phyloP scores from a whole-genome alignment of 2,329 filamentous ascomycete species.

The Talaromyces atroroseus region DNA sequence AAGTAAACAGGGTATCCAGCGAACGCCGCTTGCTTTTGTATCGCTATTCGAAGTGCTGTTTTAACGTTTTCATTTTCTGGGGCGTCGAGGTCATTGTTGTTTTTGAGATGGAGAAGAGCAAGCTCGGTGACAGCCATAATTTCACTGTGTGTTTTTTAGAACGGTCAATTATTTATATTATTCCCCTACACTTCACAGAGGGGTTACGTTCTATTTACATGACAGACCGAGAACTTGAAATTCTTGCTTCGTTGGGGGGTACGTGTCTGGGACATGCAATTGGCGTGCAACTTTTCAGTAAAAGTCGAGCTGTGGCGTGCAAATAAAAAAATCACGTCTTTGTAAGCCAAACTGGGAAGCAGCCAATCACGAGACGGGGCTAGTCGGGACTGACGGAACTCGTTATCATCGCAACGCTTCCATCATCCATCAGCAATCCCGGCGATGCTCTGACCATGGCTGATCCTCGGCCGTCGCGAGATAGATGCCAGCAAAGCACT shows the following conservation, averaged over 20 bases:
- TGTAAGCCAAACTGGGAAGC: too few species aligned
- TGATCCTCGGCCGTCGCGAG: not conserved
- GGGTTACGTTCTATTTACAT: too few species aligned
- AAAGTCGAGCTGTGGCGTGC: too few species aligned
- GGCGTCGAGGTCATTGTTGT: slow-evolving; percentile 16
- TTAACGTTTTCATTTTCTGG: slow-evolving; percentile 20
- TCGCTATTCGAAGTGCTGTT: slow-evolving; percentile 32
- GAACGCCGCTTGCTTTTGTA: slow-evolving; percentile 32
- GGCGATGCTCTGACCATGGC: not conserved
- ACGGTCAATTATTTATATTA: too few species aligned
- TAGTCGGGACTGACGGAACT: too few species aligned
- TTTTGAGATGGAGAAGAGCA: slow-evolving; percentile 36
- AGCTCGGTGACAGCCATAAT: slow-evolving; percentile 37
- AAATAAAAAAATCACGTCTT: too few species aligned
- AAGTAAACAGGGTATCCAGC: slow-evolving; percentile 35
- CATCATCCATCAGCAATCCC: not conserved
- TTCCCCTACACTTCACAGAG: too few species aligned
- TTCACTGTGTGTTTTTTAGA: not conserved
- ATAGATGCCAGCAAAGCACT: not conserved
- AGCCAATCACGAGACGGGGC: too few species aligned
- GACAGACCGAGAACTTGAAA: too few species aligned
- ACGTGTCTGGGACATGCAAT: too few species aligned
- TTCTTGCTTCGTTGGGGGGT: too few species aligned
- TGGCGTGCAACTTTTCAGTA: too few species aligned
- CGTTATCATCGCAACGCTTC: not conserved